Evolutionary conservation across 768 basidiomycete species (phyloP).

Genomic region (Sarcodon aspratus): DNA sequence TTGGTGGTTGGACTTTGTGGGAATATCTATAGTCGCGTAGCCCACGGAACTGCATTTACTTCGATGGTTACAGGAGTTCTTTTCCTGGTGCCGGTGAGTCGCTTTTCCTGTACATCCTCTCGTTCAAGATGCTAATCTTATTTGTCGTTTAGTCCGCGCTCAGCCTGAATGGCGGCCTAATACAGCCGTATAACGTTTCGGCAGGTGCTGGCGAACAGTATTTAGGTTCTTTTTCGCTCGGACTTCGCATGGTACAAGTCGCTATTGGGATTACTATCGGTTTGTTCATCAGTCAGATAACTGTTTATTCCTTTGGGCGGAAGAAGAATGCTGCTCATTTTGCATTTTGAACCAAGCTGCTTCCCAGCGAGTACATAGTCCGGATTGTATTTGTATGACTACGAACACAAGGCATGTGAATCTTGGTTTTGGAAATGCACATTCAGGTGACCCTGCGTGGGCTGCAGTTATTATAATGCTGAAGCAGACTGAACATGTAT

Average conservation of each 20-base stretch:
- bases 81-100: conserved; percentile 75
- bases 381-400: too few species aligned
- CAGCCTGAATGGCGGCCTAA: conserved; percentile 62
- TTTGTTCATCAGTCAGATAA: conserved; percentile 68
- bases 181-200: conserved; percentile 46
- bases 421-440: too few species aligned
- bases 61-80: conserved; percentile 92
- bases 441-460: too few species aligned
- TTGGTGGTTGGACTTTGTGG: conserved; percentile 71
- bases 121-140: neutral
- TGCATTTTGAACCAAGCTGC: conserved; percentile 38
- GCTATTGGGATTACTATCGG: conserved; percentile 82
- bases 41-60: conserved; percentile 77
- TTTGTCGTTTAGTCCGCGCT: conserved; percentile 47
- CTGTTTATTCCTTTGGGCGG: conserved; percentile 68
- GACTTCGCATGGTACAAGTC: conserved; percentile 74
- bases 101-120: neutral
- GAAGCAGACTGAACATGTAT: too few species aligned
- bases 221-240: conserved; percentile 68
- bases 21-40: conserved; percentile 67
- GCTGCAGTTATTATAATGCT: too few species aligned
- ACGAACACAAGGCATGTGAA: too few species aligned
- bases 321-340: conserved; percentile 68
- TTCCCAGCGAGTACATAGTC: too few species aligned
- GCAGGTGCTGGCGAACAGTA: conserved; percentile 40